Conservation (phyloP, 768 basidiomycete genomes). For the Pulveroboletus sp. region DNA sequence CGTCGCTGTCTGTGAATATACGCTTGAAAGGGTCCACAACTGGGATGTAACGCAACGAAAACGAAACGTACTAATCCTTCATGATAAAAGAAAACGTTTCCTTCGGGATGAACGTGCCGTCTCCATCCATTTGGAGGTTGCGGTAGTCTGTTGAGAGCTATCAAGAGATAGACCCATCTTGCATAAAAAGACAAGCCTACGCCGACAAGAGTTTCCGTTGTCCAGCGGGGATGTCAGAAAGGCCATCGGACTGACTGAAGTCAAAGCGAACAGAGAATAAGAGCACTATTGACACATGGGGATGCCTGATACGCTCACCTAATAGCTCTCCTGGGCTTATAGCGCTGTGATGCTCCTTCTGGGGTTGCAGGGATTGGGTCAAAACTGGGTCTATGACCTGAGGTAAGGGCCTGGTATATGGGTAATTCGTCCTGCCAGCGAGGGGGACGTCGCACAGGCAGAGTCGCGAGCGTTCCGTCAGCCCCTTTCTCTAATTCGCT, state of each 20-base stretch:
- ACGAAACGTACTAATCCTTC: background rate
- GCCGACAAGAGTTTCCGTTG: background rate
- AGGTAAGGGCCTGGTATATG: background rate
- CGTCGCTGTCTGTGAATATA: slow-evolving; percentile 10
- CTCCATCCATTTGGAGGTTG: background rate
- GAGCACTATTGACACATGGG: background rate
- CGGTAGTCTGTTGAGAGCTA: background rate
- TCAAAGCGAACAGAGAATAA: background rate
- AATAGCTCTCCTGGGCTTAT: background rate
- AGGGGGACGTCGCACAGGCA: background rate
- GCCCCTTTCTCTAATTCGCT: background rate
- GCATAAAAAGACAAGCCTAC: background rate
- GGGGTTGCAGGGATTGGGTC: background rate
- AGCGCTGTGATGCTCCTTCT: background rate
- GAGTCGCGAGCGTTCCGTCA: background rate
- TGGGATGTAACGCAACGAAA: background rate
- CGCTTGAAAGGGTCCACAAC: slow-evolving; percentile 1
- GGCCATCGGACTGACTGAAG: background rate
- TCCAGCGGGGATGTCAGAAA: background rate
- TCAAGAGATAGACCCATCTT: background rate
- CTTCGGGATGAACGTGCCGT: background rate
- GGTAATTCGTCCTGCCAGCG: background rate
- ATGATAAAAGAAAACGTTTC: background rate
- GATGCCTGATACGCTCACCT: background rate
- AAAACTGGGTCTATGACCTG: too few relatives aligned